These are phyloP conservation scores for Fusarium austroafricanum DNA, from an alignment of 2,329 filamentous ascomycete species.

Conservation along the genomic window DNA sequence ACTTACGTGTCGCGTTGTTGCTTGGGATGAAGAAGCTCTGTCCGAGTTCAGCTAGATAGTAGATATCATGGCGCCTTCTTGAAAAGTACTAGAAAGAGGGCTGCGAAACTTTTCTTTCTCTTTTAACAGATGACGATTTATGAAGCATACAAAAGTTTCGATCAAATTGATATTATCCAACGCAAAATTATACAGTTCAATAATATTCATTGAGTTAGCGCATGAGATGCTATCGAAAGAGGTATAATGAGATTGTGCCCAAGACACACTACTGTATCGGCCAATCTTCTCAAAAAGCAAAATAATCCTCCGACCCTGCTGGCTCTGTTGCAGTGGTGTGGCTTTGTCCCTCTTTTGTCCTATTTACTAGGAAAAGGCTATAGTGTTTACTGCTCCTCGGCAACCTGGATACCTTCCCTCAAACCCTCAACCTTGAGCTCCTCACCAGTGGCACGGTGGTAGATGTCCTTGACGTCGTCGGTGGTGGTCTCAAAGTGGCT, in stretches of 20 bases:
- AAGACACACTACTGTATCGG: conserved; percentile 37
- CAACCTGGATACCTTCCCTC: conserved; percentile 80
- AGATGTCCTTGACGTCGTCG: conserved; percentile 96
- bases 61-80: conserved; percentile 37
- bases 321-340: conserved; percentile 16
- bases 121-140: conserved; percentile 44
- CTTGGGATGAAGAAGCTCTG: conserved; percentile 33
- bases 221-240: conserved; percentile 44
- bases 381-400: conserved; percentile 67
- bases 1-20: conserved; percentile 33
- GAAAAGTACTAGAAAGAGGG: conserved; percentile 18
- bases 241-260: conserved; percentile 45
- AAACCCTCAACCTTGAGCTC: conserved; percentile 90
- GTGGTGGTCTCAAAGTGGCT: conserved; percentile 94
- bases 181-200: conserved; percentile 14
- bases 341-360: conserved; percentile 23
- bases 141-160: conserved; percentile 34
- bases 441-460: conserved; percentile 83
- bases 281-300: conserved; percentile 27
- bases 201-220: conserved; percentile 29
- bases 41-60: conserved; percentile 38
- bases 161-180: conserved; percentile 7
- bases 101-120: conserved; percentile 28
- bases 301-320: conserved; percentile 25
- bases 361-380: conserved; percentile 1